These are phyloP conservation scores for Eurotiales sp. DNA, from an alignment of 2,329 filamentous ascomycete species.

Conservation along the genomic window DNA sequence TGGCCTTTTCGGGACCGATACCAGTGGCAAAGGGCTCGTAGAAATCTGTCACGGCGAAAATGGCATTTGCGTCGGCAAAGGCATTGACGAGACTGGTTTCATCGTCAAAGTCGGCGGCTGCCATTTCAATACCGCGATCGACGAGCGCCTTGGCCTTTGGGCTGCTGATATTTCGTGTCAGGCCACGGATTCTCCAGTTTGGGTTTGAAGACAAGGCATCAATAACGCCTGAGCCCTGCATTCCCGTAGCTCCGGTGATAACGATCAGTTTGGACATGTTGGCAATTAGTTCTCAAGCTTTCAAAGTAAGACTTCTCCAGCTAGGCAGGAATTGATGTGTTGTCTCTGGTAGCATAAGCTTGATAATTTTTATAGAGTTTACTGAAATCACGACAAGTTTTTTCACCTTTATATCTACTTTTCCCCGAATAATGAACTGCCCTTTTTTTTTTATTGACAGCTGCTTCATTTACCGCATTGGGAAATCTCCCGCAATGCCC, in stretches of 20 bases:
- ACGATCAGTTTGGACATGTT: constrained; percentile 28
- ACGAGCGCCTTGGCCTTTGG: constrained; percentile 20
- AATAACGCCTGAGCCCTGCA: constrained; percentile 17
- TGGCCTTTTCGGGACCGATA: not conserved
- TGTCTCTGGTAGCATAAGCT: no score
- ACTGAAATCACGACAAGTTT: no score
- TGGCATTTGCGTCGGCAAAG: constrained; percentile 44
- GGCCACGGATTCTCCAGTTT: constrained; percentile 23
- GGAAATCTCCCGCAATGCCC: no score
- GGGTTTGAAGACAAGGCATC: constrained; percentile 5
- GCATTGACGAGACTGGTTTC: constrained; percentile 25
- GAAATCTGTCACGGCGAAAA: constrained; percentile 57
- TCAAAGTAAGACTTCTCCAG: not conserved
- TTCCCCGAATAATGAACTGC: no score
- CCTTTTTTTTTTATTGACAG: no score
- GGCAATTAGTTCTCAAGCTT: not conserved
- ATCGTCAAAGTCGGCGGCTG: constrained; percentile 28
- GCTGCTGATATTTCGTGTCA: constrained; percentile 28
- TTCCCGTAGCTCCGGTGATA: constrained; percentile 36
- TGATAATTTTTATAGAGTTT: no score
- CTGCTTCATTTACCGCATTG: no score
- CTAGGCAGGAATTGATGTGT: not conserved
- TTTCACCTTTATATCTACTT: no score
- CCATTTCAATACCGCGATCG: constrained; percentile 26
- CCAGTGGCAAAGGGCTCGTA: constrained; percentile 22